A percentile compares a stretch with the other conserved stretches of the same genome.
Conservation (phyloP, 371 early-diverging fungal species). For the Dinochytrium kinnereticum region DNA sequence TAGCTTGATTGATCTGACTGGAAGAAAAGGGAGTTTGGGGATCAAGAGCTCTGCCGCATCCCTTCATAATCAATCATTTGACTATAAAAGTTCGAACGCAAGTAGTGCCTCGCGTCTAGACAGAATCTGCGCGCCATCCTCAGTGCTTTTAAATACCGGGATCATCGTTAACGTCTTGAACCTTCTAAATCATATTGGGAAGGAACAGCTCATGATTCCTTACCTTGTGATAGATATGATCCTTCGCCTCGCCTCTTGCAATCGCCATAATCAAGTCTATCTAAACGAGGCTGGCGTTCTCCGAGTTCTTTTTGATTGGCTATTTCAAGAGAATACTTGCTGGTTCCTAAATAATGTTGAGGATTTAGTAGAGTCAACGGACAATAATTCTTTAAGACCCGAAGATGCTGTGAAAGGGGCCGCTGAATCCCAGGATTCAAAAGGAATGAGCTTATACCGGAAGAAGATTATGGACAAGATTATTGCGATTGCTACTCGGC, state of each 20-base stretch:
- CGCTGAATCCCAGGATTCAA: not conserved
- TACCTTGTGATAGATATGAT: constrained; percentile 12
- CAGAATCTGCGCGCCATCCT: constrained; percentile 3
- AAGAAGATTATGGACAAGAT: constrained; percentile 42
- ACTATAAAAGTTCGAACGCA: not conserved
- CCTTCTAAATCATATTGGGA: not conserved
- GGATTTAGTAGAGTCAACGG: not conserved
- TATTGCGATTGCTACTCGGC: constrained; percentile 57
- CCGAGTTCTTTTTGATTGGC: constrained; percentile 56
- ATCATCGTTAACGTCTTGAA: not conserved
- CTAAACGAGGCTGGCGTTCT: constrained; percentile 66
- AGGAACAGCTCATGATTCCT: constrained; percentile 3
- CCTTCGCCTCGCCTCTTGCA: constrained; percentile 1
- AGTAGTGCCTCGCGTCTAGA: not conserved
- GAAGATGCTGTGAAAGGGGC: not conserved
- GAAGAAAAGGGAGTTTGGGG: not conserved
- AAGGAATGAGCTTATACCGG: not conserved
- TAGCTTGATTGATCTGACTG: not conserved
- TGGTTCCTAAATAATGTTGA: constrained; percentile 34
- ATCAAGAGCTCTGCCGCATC: not conserved
- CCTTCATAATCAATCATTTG: not conserved
- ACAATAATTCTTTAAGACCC: not conserved
- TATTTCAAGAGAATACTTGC: constrained; percentile 41
- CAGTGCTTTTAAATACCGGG: not conserved
- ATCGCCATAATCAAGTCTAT: constrained; percentile 66